Evolutionary conservation across 1,139 yeast genomes (phyloP).

Genomic region (Kodamaea anthophila): DNA sequence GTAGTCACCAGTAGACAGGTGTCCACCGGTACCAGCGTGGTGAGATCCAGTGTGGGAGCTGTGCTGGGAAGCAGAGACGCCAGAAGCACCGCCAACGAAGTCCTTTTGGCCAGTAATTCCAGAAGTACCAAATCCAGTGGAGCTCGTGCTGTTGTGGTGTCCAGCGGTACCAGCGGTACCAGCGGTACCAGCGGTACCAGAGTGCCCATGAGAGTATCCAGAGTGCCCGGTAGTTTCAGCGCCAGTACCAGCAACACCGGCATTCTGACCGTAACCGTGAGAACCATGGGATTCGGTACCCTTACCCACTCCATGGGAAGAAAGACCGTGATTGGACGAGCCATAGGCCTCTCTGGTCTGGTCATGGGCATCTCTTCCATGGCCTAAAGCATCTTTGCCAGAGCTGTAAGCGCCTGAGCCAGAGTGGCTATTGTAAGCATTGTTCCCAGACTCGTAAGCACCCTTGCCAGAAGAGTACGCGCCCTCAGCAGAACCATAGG

Average conservation of each 20-base stretch:
- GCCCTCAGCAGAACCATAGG: constrained; percentile 2
- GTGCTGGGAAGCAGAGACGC: constrained; percentile 3
- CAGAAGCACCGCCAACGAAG: constrained; percentile 2
- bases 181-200: constrained; percentile 2
- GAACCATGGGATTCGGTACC: constrained; percentile 3
- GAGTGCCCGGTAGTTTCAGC: not conserved
- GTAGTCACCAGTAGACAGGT: not conserved
- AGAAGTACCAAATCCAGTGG: constrained; percentile 8
- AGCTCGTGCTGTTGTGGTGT: constrained; percentile 2
- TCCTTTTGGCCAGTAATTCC: constrained; percentile 12
- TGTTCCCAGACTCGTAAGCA: constrained; percentile 2
- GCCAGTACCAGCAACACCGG: not conserved
- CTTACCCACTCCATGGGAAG: constrained; percentile 2
- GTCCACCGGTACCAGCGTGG: constrained; percentile 8
- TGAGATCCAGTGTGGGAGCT: constrained; percentile 2
- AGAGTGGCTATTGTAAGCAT: constrained; percentile 3
- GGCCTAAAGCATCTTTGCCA: constrained; percentile 8
- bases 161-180: constrained; percentile 2
- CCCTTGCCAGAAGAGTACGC: constrained; percentile 10
- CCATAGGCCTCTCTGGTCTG: constrained; percentile 5
- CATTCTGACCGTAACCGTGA: not conserved
- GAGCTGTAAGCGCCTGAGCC: constrained; percentile 9
- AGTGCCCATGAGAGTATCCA: not conserved
- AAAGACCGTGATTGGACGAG: constrained; percentile 4
- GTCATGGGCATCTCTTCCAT: constrained; percentile 3